Percentiles rank a stretch among this genome's conserved stretches.
phyloP scores from a whole-genome alignment of 2,329 filamentous ascomycete species.

The Periglandula ipomoeae region DNA sequence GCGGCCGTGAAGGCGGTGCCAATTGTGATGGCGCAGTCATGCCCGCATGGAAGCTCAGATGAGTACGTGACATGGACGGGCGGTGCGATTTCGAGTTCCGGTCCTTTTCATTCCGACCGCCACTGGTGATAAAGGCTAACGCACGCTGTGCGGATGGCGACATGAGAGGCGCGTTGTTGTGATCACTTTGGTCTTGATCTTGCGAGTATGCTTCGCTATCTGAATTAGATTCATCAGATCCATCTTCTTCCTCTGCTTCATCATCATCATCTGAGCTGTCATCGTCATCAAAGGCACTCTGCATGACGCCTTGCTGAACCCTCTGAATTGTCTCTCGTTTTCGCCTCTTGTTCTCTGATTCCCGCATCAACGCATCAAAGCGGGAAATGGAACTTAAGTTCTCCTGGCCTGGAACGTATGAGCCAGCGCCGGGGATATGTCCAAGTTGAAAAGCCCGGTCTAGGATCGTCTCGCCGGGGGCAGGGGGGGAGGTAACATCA shows the following conservation, averaged over 20 bases:
- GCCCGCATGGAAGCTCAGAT: constrained; percentile 23
- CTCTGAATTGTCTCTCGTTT: constrained; percentile 27
- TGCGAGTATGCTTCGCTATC: constrained; percentile 30
- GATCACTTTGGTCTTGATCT: constrained; percentile 18
- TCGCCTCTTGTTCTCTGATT: constrained; percentile 43
- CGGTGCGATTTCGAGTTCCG: constrained; percentile 21
- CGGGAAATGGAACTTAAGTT: constrained; percentile 55
- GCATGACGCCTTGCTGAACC: constrained; percentile 26
- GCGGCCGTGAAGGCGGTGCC: constrained; percentile 32
- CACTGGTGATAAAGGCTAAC: constrained; percentile 37
- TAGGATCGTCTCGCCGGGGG: constrained; percentile 55
- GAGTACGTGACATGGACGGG: constrained; percentile 21
- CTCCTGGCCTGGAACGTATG: constrained; percentile 46
- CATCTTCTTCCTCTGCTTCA: constrained; percentile 18
- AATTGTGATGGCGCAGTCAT: constrained; percentile 11
- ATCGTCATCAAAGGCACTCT: constrained; percentile 43
- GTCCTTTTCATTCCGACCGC: constrained; percentile 28
- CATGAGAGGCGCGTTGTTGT: constrained; percentile 24
- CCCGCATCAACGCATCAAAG: constrained; percentile 57
- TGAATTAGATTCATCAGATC: constrained; percentile 30
- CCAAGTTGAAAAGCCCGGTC: constrained; percentile 57
- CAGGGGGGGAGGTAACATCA: constrained; percentile 41
- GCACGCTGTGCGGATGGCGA: constrained; percentile 39
- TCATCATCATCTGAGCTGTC: constrained; percentile 34
- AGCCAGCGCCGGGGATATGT: constrained; percentile 52